phyloP scores from a whole-genome alignment of 345 rosid species.

The Syzygium oleosum region DNA sequence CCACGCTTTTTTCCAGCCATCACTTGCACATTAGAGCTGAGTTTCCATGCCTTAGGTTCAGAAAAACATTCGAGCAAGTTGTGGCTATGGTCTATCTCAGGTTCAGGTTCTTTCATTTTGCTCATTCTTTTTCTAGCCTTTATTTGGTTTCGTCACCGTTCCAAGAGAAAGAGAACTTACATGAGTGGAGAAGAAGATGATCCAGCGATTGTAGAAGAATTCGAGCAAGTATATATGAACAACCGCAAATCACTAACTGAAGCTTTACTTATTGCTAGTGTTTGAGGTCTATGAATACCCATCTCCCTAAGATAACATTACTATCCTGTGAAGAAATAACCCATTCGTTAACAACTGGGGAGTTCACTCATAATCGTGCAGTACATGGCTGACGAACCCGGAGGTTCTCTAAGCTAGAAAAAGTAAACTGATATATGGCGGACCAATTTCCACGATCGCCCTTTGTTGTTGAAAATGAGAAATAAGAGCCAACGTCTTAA shows the following conservation, averaged over 20 bases:
- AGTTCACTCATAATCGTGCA: background rate
- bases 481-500: background rate
- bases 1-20: background rate
- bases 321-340: background rate
- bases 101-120: background rate
- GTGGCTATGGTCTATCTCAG: background rate
- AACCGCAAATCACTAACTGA: too few species aligned
- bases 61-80: too few species aligned
- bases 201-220: background rate
- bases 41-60: too few species aligned
- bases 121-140: background rate
- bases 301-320: background rate
- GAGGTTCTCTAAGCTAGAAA: background rate
- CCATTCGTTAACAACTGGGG: background rate
- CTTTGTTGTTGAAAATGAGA: background rate
- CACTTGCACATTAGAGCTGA: too few species aligned
- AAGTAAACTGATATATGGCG: background rate
- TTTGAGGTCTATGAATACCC: too few species aligned
- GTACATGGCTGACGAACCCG: background rate
- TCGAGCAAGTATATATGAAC: background rate
- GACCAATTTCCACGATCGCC: background rate
- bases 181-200: background rate
- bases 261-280: too few species aligned
- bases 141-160: background rate
- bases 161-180: background rate